phyloP scores from a whole-genome alignment of 371 early-diverging fungal species.

The Mortierella sp. region DNA sequence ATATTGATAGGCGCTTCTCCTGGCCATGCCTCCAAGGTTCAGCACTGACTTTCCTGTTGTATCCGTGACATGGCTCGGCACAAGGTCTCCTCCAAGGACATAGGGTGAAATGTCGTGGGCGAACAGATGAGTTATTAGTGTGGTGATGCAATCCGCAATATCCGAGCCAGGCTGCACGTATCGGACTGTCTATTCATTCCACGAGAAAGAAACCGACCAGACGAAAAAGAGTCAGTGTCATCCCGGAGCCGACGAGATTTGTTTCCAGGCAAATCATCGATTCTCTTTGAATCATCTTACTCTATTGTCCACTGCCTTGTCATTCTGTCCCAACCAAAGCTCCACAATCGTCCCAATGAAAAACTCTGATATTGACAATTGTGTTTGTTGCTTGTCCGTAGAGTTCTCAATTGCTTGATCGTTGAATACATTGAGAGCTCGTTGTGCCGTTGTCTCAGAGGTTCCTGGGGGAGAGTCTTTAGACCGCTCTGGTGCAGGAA shows the following conservation, averaged over 20 bases:
- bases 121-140: slow-evolving; percentile 26
- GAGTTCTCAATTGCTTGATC: slow-evolving; percentile 35
- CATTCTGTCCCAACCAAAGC: slow-evolving; percentile 52
- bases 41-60: slow-evolving; percentile 26
- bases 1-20: slow-evolving; percentile 47
- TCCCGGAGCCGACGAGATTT: too few species aligned
- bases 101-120: slow-evolving; percentile 38
- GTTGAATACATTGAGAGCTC: slow-evolving; percentile 27
- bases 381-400: slow-evolving; percentile 29
- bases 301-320: slow-evolving; percentile 40
- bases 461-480: background rate
- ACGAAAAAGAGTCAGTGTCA: too few species aligned
- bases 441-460: slow-evolving; percentile 4
- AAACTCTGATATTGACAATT: slow-evolving; percentile 46
- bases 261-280: too few species aligned
- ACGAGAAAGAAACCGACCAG: too few species aligned
- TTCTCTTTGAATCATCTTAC: slow-evolving; percentile 5
- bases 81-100: slow-evolving; percentile 37
- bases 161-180: slow-evolving; percentile 46
- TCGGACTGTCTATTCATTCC: slow-evolving; percentile 21
- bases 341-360: slow-evolving; percentile 48
- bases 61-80: slow-evolving; percentile 29
- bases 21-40: slow-evolving; percentile 42
- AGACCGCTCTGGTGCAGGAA: slow-evolving; percentile 33
- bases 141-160: slow-evolving; percentile 36